Base-by-base conservation (phyloP, 2,329 filamentous ascomycete genomes). In the Colletotrichum destructivum region DNA sequence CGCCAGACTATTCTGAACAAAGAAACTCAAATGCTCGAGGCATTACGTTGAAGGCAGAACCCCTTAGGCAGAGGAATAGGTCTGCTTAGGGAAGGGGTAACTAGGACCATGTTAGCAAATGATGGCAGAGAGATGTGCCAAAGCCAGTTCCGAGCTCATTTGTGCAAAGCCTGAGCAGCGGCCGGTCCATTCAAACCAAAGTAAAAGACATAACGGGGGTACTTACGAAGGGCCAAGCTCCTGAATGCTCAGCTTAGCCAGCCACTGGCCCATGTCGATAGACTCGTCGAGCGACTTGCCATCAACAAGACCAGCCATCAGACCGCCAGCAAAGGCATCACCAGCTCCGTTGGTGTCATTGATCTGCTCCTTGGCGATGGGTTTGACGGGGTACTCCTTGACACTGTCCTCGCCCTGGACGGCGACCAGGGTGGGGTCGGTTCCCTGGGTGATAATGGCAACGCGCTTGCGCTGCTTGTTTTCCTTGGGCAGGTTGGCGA, bases 261-360 rank as follows among this genome's bases (percentile, higher is more conserved):
- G 90, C 96, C 96, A 99, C 85, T 98, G 95, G 75, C 96, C 96
- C 89, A 96, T 94, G 82, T 98, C 93, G 77, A 99, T 89, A 79
- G 89, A 89, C 76, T 91, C 90, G 78, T 93, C 91, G 62, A 99
- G 88, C 66, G 90, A 82, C 87, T 96, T 94, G 83, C 93, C 94
- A 83, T 96, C 88, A 74, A 98, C 92, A 75, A 98, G 87, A 80
- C 95, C 96, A 64, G 96, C 96, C 68, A 94, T 88, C 85, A 99
- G 95, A 75, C 96, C 96, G 80, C 95, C 96, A 71, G 96, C 96
- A 79, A 99, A 99, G 64, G 96, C 96, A 81, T 99, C 96, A 81
- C 95, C 96, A 74, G 96, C 96, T 81, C 96, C 96, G 81, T 96
- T 98, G 83, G 96, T 98, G 85, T 99, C 96, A 83, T 93, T 93